phyloP scores from a whole-genome alignment of 352 stramenopile genomes.

The Phytophthora agathidicida region DNA sequence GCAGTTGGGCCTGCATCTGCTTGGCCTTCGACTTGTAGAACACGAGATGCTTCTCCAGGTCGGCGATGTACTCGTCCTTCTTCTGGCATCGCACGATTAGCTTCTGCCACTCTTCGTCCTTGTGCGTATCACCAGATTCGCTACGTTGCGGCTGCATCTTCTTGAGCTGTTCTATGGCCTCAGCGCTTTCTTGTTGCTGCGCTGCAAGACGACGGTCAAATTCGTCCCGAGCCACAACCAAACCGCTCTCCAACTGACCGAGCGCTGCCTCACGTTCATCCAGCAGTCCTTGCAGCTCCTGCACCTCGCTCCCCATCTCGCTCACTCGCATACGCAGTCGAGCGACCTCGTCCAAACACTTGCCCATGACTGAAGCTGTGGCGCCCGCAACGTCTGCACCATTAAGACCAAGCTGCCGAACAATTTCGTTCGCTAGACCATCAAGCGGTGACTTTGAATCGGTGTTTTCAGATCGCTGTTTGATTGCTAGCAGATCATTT shows the following conservation, averaged over 20 bases:
- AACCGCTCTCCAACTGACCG: conserved; percentile 63
- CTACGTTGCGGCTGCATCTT: conserved; percentile 40
- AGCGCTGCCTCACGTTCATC: conserved; percentile 56
- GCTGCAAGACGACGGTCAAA: conserved; percentile 72
- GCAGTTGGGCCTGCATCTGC: conserved; percentile 83
- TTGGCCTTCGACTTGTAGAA: conserved; percentile 90
- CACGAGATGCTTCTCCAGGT: conserved; percentile 84
- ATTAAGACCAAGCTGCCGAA: conserved; percentile 33
- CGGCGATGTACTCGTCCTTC: conserved; percentile 86
- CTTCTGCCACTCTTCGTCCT: conserved; percentile 72
- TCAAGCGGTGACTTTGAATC: conserved; percentile 60
- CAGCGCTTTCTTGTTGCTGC: conserved; percentile 50
- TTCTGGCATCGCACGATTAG: conserved; percentile 72
- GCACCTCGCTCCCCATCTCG: conserved; percentile 42
- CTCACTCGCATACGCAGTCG: conserved; percentile 52
- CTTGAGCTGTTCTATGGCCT: conserved; percentile 41
- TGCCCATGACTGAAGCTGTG: conserved; percentile 41
- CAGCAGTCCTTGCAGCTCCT: conserved; percentile 45
- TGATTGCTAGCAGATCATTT: conserved; percentile 59
- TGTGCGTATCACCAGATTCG: not conserved
- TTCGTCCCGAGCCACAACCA: conserved; percentile 67
- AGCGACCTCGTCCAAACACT: conserved; percentile 62
- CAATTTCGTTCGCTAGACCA: conserved; percentile 32
- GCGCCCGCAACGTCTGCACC: not conserved
- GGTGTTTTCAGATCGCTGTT: conserved; percentile 36